These are phyloP conservation scores for Ceratobasidium papillatum DNA, from an alignment of 1,284 basidiomycete species.

Conservation along the genomic window DNA sequence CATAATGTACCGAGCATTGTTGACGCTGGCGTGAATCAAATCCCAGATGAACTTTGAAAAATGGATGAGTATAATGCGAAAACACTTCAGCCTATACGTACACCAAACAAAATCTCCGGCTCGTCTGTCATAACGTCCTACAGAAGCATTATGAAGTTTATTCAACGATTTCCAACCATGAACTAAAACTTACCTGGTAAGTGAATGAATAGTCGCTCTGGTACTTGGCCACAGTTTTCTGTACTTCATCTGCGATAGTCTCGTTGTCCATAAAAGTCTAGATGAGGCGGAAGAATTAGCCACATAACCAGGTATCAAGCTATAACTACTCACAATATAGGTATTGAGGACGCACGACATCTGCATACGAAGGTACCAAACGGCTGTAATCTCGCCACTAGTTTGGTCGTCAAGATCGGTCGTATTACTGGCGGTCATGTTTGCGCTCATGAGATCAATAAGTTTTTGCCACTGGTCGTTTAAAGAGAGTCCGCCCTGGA, in stretches of 20 bases:
- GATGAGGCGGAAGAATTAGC: background rate
- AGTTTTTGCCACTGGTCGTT: background rate
- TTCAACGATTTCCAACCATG: background rate
- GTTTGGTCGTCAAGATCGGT: background rate
- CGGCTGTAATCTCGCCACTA: background rate
- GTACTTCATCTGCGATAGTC: constrained; percentile 2
- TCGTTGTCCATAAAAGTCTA: constrained; percentile 32
- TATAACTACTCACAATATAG: constrained; percentile 8
- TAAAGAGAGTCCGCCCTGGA: background rate
- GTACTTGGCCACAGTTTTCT: background rate
- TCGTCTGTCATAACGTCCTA: background rate
- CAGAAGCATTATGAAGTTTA: too few relatives aligned
- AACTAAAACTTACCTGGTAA: background rate
- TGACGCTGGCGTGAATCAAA: constrained; percentile 8
- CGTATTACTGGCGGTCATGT: background rate
- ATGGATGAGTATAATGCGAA: background rate
- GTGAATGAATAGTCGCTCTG: constrained; percentile 8
- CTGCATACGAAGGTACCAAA: constrained; percentile 20
- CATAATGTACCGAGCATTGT: constrained; percentile 29
- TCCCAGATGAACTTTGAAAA: background rate
- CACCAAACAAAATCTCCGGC: background rate
- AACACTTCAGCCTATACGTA: background rate
- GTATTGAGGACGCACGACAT: background rate
- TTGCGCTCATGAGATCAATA: background rate
- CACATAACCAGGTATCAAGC: background rate